Evolutionary conservation across 371 early-diverging fungal genomes (phyloP), one percentile per base, ranked within the genome.

Genomic region (Mitosporidium daphniae): DNA sequence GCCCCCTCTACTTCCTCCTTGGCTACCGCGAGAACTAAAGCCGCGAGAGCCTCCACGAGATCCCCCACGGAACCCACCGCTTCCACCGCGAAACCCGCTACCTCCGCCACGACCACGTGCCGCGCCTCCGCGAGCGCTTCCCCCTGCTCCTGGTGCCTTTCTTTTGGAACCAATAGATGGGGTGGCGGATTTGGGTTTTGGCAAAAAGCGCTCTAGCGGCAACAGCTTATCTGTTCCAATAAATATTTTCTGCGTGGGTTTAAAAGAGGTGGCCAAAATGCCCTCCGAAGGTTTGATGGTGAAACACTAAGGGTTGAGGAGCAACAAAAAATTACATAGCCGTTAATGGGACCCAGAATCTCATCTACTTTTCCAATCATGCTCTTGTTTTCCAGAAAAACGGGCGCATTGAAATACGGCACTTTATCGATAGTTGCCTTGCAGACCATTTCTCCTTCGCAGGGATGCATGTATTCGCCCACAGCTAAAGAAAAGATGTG

Each of bases 311-410:
- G n/a, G n/a, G n/a, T n/a, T n/a, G n/a, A n/a, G n/a, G n/a, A n/a
- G n/a, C n/a, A n/a, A n/a, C 10, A 24, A 24, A 3, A 24, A 2
- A 24, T 3, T 14, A 6, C 5, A 11, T 14, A 86, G 71, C 89
- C 75, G 47, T 75, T 80, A 44, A 91, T 54, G 21, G 82, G 80
- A 21, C 97, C 97, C 15, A 91, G 57, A 33, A 95, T 84, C 48
- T 95, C 97, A 36, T 95, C 93, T n/a, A 95, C 78, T 41, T 86
- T 86, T 35, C 97, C 97, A 39, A 95, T 78, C 44, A 70, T 77
- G 21, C 68, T 62, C 55, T 89, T 84, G 59, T 82, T 78, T 39
- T 74, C 68, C 28, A 78, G 55, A 51, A 59, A 80, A 29, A 95
- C 74, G 22, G 80, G 80, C 2, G 97, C 82, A 45, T 89, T 95